phyloP scores from a whole-genome alignment of 2,329 filamentous ascomycete genomes.

The Sporothrix variecibatus region DNA sequence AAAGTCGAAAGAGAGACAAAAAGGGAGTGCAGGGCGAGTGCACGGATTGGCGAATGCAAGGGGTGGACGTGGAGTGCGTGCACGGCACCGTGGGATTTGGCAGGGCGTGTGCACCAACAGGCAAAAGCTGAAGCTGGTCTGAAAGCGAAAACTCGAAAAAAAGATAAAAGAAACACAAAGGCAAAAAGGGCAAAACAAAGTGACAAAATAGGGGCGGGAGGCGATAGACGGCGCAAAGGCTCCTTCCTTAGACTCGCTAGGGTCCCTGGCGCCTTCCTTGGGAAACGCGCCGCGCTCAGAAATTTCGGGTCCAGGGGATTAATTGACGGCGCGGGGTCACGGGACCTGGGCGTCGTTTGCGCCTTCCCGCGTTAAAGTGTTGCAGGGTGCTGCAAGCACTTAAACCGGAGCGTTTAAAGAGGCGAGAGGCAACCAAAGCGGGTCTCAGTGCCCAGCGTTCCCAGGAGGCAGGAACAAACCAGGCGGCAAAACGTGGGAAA shows the following conservation, averaged over 20 bases:
- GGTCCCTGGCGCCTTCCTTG: background rate
- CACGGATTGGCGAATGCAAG: background rate
- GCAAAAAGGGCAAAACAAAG: background rate
- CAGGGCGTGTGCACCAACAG: constrained; percentile 13
- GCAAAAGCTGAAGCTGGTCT: background rate
- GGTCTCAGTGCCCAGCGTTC: background rate
- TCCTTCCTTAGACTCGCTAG: background rate
- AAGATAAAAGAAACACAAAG: background rate
- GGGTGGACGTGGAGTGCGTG: constrained; percentile 1
- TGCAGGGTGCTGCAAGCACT: constrained; percentile 11
- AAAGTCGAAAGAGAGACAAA: background rate
- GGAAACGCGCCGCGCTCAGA: constrained; percentile 28
- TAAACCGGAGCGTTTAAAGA: constrained; percentile 11
- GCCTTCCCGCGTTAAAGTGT: background rate
- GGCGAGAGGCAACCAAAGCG: background rate
- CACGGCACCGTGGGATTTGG: constrained; percentile 4
- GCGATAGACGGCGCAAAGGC: background rate
- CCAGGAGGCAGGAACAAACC: background rate
- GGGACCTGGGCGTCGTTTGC: constrained; percentile 18
- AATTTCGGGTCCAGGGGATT: background rate
- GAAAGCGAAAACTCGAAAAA: background rate
- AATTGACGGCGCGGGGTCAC: constrained; percentile 30
- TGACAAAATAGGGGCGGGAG: background rate
- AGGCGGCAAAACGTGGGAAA: background rate
- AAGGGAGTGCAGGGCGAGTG: background rate